Base-by-base conservation (phyloP, 371 early-diverging fungal species). In the Actinomucor elegans region DNA sequence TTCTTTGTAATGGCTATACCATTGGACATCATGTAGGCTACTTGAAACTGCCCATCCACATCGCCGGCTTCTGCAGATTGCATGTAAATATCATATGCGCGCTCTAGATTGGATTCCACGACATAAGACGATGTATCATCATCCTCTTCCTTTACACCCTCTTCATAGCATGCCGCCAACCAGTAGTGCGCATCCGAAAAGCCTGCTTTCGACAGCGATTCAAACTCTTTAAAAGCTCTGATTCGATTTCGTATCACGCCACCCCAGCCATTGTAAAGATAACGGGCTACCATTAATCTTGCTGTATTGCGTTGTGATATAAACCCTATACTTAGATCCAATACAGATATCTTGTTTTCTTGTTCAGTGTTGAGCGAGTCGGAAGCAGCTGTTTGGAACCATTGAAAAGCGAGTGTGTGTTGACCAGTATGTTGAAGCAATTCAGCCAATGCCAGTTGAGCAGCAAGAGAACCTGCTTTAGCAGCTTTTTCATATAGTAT, bases 21-120 rank as follows among this genome's bases (percentile, higher is more conserved):
- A 34, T 82, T 69, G 11, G 75, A 57, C 10, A 72, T 60, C 66
- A 71, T 70, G 2, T 61, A 57, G 2, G 69, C 77, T 4, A 62
- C 58, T 18, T 64, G 59, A 21, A 69, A 66, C 24, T 73, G 69
- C 6, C 66, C 63, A 31, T 66, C 59, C 8, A 56, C 14, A 37
- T 68, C 62, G 3, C 63, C 69, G 5, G 43, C 24, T 24, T 57
- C 36, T 5, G 77, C 77, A 6, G 67, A 59, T 26, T 56, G 58
- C 14, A 38, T 43, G 50, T 67, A 76, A 5, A 64, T 55, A 0
- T 48, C 50, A 48, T 64, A 57, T 8, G 77, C 73, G 6, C 23
- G 35, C 4, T 29, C 33, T 11, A 55, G 17, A 46, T 70, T 52
- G 5, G 42, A 37, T 8, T 52, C 33, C 2, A 54, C 29, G 23